Conservation (phyloP, 2,329 filamentous ascomycete species). For the Harringtonia lauricola region DNA sequence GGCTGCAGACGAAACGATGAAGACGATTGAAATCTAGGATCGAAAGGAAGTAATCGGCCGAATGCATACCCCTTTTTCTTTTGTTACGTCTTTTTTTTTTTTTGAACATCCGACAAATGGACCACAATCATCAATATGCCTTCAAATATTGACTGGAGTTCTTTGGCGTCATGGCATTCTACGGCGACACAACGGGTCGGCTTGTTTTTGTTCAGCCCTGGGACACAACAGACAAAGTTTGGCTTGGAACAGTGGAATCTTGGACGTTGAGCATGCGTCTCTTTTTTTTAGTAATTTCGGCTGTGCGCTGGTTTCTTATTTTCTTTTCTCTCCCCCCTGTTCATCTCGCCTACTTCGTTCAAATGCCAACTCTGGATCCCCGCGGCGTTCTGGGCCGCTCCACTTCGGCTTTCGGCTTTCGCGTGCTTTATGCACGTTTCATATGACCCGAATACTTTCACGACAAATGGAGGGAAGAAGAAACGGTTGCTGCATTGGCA, state of each 20-base stretch:
- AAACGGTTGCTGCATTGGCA: too few relatives aligned
- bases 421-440: too few relatives aligned
- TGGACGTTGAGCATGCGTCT: background rate
- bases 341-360: background rate
- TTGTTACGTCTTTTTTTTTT: background rate
- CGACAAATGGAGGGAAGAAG: too few relatives aligned
- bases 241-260: background rate
- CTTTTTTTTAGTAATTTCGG: background rate
- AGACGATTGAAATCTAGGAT: conserved; percentile 48
- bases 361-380: background rate
- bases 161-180: conserved; percentile 7
- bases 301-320: background rate
- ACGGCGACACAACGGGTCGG: conserved; percentile 2
- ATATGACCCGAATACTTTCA: too few relatives aligned
- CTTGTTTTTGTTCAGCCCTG: background rate
- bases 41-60: background rate
- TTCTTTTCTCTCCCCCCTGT: background rate
- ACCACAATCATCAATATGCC: conserved; percentile 6
- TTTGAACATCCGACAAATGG: background rate
- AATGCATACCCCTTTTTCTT: background rate
- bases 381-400: background rate
- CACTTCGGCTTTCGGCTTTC: too few relatives aligned
- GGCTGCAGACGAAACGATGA: conserved; percentile 41
- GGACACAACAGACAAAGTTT: background rate
- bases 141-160: conserved; percentile 10